phyloP scores from a whole-genome alignment of 495 filamentous ascomycete genomes.

The Penicillium dipodomyicola region DNA sequence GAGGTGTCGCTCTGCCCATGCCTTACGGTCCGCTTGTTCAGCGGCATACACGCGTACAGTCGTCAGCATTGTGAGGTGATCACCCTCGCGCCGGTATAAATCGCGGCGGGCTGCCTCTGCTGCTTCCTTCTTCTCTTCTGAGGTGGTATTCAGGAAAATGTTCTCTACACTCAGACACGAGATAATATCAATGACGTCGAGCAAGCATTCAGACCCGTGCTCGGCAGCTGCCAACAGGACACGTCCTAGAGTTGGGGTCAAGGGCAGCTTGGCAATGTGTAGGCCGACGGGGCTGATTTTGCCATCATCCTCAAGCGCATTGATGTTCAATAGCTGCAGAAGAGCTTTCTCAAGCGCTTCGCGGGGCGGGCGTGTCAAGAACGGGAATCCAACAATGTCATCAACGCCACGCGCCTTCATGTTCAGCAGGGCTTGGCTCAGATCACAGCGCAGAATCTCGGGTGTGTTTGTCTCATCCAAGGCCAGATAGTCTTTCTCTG shows the following conservation, averaged over 20 bases:
- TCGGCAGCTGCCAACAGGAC: conserved; percentile 79
- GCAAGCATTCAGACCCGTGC: conserved; percentile 64
- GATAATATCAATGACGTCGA: conserved; percentile 89
- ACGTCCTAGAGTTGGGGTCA: conserved; percentile 77
- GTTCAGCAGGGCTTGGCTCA: conserved; percentile 79
- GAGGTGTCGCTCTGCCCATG: conserved; percentile 75
- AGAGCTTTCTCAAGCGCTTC: conserved; percentile 82
- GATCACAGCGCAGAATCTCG: conserved; percentile 87
- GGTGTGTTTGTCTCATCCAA: conserved; percentile 75
- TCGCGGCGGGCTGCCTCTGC: conserved; percentile 70
- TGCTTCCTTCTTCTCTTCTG: conserved; percentile 78
- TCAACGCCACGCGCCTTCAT: conserved; percentile 91
- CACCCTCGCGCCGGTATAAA: conserved; percentile 78
- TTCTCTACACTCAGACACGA: conserved; percentile 85
- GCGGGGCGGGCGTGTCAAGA: conserved; percentile 75
- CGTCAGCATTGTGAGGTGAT: conserved; percentile 81
- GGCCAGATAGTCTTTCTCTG: conserved; percentile 68
- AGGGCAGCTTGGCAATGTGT: conserved; percentile 77
- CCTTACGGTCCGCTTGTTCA: conserved; percentile 68
- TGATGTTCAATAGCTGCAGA: conserved; percentile 72
- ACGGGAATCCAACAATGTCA: conserved; percentile 78
- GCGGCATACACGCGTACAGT: conserved; percentile 78
- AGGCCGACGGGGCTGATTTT: conserved; percentile 69
- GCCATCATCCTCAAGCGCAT: conserved; percentile 70
- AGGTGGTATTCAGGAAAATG: conserved; percentile 75